A percentile compares a stretch with the other conserved stretches of the same genome.
Conservation (phyloP, 208 protist species). For the Phytomonas francai region DNA sequence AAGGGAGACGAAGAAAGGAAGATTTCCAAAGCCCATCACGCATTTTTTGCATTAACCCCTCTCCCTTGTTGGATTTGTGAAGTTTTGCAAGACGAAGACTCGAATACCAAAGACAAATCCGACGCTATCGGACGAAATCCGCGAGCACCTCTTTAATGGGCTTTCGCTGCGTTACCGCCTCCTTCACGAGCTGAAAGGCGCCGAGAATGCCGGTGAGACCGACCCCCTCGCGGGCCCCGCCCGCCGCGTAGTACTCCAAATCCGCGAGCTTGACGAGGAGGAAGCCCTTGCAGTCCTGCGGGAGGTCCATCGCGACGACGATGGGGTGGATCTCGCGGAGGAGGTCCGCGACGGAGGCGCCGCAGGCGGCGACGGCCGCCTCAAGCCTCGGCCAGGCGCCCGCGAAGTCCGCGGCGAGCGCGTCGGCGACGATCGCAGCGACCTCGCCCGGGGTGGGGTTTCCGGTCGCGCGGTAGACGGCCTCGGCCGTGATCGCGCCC, state of each 20-base stretch:
- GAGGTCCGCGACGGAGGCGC: slow-evolving; percentile 65
- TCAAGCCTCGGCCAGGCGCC: slow-evolving; percentile 49
- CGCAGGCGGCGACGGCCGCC: slow-evolving; percentile 34
- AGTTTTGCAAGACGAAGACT: not conserved
- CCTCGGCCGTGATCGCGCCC: slow-evolving; percentile 62
- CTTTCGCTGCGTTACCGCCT: slow-evolving; percentile 68
- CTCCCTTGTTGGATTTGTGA: too few relatives aligned
- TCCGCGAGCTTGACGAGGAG: slow-evolving; percentile 67
- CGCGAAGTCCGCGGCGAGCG: slow-evolving; percentile 62
- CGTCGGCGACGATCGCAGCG: slow-evolving; percentile 55
- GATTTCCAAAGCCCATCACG: too few relatives aligned
- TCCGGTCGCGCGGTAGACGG: slow-evolving; percentile 78
- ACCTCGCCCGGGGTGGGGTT: slow-evolving; percentile 77
- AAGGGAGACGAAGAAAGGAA: too few relatives aligned
- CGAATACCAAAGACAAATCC: not conserved
- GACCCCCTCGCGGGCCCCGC: slow-evolving; percentile 48
- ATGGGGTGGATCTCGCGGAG: slow-evolving; percentile 71
- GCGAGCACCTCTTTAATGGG: slow-evolving; percentile 37
- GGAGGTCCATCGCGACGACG: slow-evolving; percentile 78
- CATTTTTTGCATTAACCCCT: too few relatives aligned
- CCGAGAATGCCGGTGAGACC: slow-evolving; percentile 63
- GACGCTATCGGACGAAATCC: slow-evolving; percentile 2
- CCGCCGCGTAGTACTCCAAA: slow-evolving; percentile 73
- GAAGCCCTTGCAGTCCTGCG: slow-evolving; percentile 81
- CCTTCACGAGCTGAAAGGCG: slow-evolving; percentile 79